These are phyloP conservation scores for Elsinoe australis DNA, from an alignment of 2,329 filamentous ascomycete genomes.

Conservation along the genomic window DNA sequence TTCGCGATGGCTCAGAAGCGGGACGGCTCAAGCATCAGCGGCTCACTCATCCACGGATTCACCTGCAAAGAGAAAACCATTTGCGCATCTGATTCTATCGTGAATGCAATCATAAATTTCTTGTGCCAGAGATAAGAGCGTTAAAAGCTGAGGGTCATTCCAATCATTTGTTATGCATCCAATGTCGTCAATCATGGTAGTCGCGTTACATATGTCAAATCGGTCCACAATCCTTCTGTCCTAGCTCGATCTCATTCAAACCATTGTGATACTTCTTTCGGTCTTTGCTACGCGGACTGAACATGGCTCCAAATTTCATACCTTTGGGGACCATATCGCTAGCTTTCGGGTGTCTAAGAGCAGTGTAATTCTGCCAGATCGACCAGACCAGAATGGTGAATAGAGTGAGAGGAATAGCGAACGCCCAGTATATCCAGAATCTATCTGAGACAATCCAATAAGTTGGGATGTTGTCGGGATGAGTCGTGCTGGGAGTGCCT, in stretches of 20 bases:
- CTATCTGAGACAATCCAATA: conserved; percentile 11
- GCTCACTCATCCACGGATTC: too few relatives aligned
- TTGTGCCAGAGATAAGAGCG: too few relatives aligned
- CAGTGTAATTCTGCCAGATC: conserved; percentile 8
- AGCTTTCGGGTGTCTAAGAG: background rate
- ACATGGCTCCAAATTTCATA: background rate
- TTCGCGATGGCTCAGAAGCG: background rate
- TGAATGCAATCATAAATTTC: too few relatives aligned
- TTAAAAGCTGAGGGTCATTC: too few relatives aligned
- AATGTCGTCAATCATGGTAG: too few relatives aligned
- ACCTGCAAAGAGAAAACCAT: too few relatives aligned
- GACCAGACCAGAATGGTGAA: conserved; percentile 6
- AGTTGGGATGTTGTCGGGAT: background rate
- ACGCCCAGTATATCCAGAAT: conserved; percentile 16
- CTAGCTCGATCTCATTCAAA: background rate
- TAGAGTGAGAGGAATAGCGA: conserved; percentile 7
- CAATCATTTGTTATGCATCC: too few relatives aligned
- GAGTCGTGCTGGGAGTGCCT: background rate
- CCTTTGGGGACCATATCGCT: background rate
- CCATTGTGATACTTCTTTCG: background rate
- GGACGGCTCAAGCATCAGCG: background rate
- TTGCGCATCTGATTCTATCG: too few relatives aligned
- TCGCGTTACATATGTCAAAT: background rate
- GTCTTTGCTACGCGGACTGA: background rate
- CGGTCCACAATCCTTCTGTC: background rate